Evolutionary conservation across 2,329 filamentous ascomycete genomes (phyloP), one percentile per base, ranked within the genome.

Genomic region (Podosphaera xanthii): DNA sequence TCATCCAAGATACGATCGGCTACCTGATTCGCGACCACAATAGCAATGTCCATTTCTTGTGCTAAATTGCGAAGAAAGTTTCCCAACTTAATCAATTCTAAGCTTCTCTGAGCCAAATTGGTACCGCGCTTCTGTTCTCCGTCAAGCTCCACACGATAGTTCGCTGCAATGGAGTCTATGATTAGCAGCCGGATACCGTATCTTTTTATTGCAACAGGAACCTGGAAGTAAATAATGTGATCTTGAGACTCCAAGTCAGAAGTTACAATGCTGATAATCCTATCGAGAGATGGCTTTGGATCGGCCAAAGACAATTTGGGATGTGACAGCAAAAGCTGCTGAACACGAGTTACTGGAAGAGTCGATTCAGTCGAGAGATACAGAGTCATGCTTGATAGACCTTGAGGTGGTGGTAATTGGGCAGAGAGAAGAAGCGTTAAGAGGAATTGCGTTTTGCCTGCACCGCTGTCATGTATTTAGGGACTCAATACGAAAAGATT

Each of bases 11-110:
- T 94, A 3, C 89, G 83, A 71, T 98, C 92, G 4, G 87, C 86
- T 36, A 98, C 91, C 71, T 98, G 92, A 69, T 98, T 98, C 4
- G 91, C 86, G 2, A 96, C 86, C 0, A 98, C 89, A 35, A 98
- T 77, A 33, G 89, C 90, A 53, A 96, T 75, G 63, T 84, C 77
- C 67, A 94, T 75, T 49, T 77, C 79, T 44, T 80, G 78, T 0
- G 92, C 92, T 1, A 97, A 73, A 46, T 83, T 78, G 42, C 89
- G 81, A 31, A 98, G 75, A 57, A 87, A 75, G 48, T 83, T 79
- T 42, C 91, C 87, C 1, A 95, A 74, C 36, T 83, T 82, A 14
- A 87, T 77, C 58, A 98, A 79, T 67, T 94, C 86, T 57, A 79
- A 76, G 63, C 84, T 83, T 62, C 92, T 81, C 46, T 82, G 81